Conservation (phyloP, 768 basidiomycete genomes). For the Tricholomella constricta region DNA sequence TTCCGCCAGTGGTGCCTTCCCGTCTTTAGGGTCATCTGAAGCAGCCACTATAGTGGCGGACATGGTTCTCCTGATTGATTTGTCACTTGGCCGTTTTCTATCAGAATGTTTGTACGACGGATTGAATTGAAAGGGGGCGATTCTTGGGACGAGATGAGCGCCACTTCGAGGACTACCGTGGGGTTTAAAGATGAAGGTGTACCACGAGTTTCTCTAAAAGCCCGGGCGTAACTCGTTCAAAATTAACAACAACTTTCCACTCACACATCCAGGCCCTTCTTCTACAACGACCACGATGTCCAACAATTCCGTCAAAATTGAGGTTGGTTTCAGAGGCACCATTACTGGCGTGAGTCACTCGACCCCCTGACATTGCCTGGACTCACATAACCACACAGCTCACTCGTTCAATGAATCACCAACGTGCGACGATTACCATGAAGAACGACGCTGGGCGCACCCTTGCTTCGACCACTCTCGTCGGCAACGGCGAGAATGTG, state of each 20-base stretch:
- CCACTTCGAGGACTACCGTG: too few relatives aligned
- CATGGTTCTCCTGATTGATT: too few relatives aligned
- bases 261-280: neutral
- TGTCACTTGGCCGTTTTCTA: too few relatives aligned
- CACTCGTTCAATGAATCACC: neutral
- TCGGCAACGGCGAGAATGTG: constrained; percentile 3
- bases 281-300: constrained; percentile 1
- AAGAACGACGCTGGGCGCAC: neutral
- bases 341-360: constrained; percentile 6
- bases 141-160: too few relatives aligned
- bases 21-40: too few relatives aligned
- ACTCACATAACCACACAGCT: neutral
- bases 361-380: neutral
- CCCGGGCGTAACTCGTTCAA: neutral
- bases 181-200: too few relatives aligned
- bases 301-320: neutral
- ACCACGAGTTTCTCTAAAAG: neutral
- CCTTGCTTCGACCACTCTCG: constrained; percentile 5
- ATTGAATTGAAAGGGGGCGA: too few relatives aligned
- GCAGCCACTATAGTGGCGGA: too few relatives aligned
- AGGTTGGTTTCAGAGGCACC: constrained; percentile 6
- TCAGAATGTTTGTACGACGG: too few relatives aligned
- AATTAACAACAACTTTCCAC: neutral
- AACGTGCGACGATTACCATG: constrained; percentile 10
- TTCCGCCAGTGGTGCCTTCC: too few relatives aligned